Evolutionary conservation across 2,329 filamentous ascomycete species (phyloP).

Genomic region (Calonectria pseudoturangicola): DNA sequence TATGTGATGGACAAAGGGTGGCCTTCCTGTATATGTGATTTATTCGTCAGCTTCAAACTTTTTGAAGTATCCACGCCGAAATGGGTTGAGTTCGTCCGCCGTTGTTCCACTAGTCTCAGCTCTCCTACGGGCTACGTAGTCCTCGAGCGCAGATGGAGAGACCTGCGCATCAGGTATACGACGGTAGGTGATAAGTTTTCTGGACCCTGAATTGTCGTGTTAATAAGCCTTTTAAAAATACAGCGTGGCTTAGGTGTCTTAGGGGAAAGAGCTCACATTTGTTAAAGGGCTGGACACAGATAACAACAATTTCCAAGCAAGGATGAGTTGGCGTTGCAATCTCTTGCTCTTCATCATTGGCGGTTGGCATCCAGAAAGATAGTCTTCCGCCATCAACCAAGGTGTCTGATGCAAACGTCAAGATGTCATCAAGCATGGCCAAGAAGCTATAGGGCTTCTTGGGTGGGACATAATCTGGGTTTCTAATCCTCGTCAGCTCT

Average conservation of each 20-base stretch:
- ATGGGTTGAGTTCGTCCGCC: conserved; percentile 76
- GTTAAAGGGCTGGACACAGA: conserved; percentile 91
- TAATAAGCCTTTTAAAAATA: conserved; percentile 23
- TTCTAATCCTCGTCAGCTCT: conserved; percentile 56
- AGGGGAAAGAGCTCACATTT: conserved; percentile 77
- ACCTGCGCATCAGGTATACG: conserved; percentile 78
- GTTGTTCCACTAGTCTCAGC: conserved; percentile 65
- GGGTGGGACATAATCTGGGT: conserved; percentile 84
- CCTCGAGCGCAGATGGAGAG: conserved; percentile 63
- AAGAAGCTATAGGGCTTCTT: conserved; percentile 95
- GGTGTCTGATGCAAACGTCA: conserved; percentile 85
- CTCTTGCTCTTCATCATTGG: conserved; percentile 85
- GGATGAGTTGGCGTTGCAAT: conserved; percentile 86
- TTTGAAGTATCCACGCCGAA: conserved; percentile 75
- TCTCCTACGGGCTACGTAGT: conserved; percentile 57
- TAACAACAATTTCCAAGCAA: conserved; percentile 81
- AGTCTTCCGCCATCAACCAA: conserved; percentile 87
- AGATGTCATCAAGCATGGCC: conserved; percentile 91
- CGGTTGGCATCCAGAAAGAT: conserved; percentile 98
- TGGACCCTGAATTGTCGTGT: conserved; percentile 78
- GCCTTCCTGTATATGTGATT: conserved; percentile 48
- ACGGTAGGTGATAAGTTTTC: conserved; percentile 90
- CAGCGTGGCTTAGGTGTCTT: not conserved
- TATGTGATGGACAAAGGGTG: conserved; percentile 50
- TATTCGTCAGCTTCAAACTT: conserved; percentile 67